Base-by-base conservation (phyloP, 495 filamentous ascomycete genomes). In the Neurospora africana region DNA sequence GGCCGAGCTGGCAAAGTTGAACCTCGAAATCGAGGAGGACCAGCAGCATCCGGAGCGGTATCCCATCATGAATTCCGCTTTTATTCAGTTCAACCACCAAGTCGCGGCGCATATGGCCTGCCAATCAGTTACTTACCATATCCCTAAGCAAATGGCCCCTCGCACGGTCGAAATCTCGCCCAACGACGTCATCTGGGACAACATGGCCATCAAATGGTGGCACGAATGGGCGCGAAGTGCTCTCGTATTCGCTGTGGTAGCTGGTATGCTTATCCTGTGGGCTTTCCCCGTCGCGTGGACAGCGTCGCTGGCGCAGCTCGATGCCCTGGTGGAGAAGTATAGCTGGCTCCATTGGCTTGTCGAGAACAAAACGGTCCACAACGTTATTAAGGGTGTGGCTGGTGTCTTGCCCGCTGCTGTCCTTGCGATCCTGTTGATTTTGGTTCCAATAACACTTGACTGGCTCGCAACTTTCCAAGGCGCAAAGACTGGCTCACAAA, bases 41-140 rank as follows among this genome's bases (percentile, higher is more conserved):
- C 96, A 99, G 77, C 84, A 90, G 74, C 86, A 93, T 39, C 92
- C 91, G 0, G 95, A 98, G 75, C 89, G 89, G 37, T 99, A 92
- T 73, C 96, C 95, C 3, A 83, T 95, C 70, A 97, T 99, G 95
- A 98, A 94, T 76, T 97, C 96, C 15, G 95, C 95, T 17, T 99
- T 99, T 77, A 93, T 99, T 70, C 95, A 99, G 79, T 99, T 99
- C 86, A 97, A 98, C 76, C 92, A 97, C 76, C 95, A 99, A 81
- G 93, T 97, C 6, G 93, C 94, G 9, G 95, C 95, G 3, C 95
- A 99, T 76, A 98, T 99, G 95, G 95, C 95, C 72, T 97, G 93
- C 79, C 95, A 99, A 80, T 87, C 93, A 33, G 88, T 97, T 73
- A 94, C 89, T 58, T 95, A 98, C 76, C 95, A 99, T 76, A 79